A percentile compares a stretch with the other conserved stretches of the same genome.
Conservation (phyloP, 495 filamentous ascomycete species). For the Aspergillus ostianus region DNA sequence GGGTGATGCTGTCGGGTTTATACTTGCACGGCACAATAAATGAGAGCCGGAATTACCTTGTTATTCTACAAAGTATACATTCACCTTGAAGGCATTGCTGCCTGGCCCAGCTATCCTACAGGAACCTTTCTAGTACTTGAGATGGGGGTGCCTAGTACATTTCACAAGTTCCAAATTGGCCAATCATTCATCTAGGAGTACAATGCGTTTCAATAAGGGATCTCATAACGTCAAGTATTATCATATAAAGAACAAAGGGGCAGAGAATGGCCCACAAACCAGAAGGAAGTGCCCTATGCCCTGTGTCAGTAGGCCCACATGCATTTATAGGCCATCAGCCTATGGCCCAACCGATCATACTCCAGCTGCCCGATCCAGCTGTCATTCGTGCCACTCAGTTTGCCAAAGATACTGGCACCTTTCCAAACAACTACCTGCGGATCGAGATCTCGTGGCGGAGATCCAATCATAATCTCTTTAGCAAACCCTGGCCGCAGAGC, state of each 20-base stretch:
- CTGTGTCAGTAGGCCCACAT: slow-evolving; percentile 69
- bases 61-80: background rate
- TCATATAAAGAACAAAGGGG: slow-evolving; percentile 12
- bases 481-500: slow-evolving; percentile 63
- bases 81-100: background rate
- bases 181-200: background rate
- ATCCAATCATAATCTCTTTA: slow-evolving; percentile 84
- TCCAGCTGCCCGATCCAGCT: slow-evolving; percentile 87
- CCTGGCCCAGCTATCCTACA: too few species aligned
- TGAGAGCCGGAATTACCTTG: too few species aligned
- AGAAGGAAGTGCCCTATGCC: background rate
- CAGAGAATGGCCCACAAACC: background rate
- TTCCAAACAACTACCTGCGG: slow-evolving; percentile 97
- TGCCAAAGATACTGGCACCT: slow-evolving; percentile 95
- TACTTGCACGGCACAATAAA: too few species aligned
- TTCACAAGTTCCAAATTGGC: slow-evolving; percentile 13
- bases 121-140: background rate
- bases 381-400: slow-evolving; percentile 80
- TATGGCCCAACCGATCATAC: slow-evolving; percentile 80
- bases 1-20: too few species aligned
- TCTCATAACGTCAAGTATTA: slow-evolving; percentile 10
- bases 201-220: background rate
- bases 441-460: slow-evolving; percentile 87
- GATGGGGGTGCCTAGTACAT: background rate
- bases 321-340: slow-evolving; percentile 82